These are phyloP conservation scores for Conticribra guillardii DNA, from an alignment of 108 stramenopile genomes.

Conservation along the genomic window DNA sequence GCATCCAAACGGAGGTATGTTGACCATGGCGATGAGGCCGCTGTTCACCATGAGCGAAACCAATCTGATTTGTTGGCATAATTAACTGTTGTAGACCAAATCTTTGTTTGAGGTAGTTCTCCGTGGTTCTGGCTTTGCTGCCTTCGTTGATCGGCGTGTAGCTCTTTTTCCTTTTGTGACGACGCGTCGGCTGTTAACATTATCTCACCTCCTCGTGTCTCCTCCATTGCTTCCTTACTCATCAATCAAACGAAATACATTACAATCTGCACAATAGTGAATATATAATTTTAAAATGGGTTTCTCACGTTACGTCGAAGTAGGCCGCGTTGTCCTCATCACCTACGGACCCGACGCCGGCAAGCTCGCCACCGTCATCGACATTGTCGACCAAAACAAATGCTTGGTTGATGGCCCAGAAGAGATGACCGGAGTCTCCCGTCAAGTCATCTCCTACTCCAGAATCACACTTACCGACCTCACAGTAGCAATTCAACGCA, in stretches of 20 bases:
- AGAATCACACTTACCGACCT: conserved; percentile 95
- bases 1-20: conserved; percentile 3
- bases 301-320: conserved; percentile 97
- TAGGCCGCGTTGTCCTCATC: conserved; percentile 98
- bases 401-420: conserved; percentile 95
- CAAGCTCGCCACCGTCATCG: conserved; percentile 96
- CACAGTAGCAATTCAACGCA: conserved; percentile 89
- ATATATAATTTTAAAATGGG: conserved; percentile 65
- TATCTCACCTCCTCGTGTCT: no score
- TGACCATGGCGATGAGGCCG: not conserved
- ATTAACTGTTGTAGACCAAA: no score
- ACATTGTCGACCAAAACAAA: conserved; percentile 99
- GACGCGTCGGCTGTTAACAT: no score
- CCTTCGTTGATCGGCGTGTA: no score
- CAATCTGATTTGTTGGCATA: not conserved
- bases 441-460: conserved; percentile 96
- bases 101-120: no score
- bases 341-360: conserved; percentile 96
- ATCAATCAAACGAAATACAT: no score
- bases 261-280: not conserved
- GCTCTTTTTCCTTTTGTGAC: no score
- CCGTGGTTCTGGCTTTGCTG: no score
- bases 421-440: conserved; percentile 87
- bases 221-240: no score
- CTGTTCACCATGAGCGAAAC: not conserved